Evolutionary conservation across 2,329 filamentous ascomycete species (phyloP).

Genomic region (Dactylellina cionopaga): DNA sequence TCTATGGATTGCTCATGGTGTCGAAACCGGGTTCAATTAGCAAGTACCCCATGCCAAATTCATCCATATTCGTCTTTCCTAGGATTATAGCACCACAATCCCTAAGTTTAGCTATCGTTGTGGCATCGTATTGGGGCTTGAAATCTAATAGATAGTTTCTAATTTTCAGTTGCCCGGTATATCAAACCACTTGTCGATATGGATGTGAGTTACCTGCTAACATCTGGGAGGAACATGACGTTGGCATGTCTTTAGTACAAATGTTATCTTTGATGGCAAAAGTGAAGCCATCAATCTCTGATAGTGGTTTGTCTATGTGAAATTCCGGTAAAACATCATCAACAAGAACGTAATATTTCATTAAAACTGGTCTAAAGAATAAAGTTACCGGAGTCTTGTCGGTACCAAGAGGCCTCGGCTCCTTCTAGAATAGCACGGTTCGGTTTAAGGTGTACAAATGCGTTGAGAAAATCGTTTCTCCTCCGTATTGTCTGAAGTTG

Average conservation of each 20-base stretch:
- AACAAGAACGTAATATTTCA: background rate
- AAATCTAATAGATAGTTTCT: conserved; percentile 66
- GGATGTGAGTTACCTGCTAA: conserved; percentile 62
- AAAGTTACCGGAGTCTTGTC: background rate
- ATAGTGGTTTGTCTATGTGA: background rate
- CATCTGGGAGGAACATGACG: conserved; percentile 83
- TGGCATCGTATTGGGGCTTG: conserved; percentile 78
- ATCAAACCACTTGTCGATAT: background rate
- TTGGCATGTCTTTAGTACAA: conserved; percentile 71
- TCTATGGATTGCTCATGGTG: background rate
- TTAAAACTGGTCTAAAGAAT: background rate
- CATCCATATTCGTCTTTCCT: conserved; percentile 92
- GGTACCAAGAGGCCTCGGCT: background rate
- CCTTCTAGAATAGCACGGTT: background rate
- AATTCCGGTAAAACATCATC: too few species aligned
- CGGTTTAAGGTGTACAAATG: conserved; percentile 13
- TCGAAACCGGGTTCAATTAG: background rate
- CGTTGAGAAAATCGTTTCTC: conserved; percentile 34
- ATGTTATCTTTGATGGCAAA: conserved; percentile 83
- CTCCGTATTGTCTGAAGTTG: conserved; percentile 11
- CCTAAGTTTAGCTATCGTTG: conserved; percentile 76
- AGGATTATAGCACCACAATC: conserved; percentile 71
- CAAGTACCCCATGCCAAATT: conserved; percentile 85
- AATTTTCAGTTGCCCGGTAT: too few species aligned
- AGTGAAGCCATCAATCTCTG: conserved; percentile 61